Evolutionary conservation across 305 asterid species (phyloP).

Genomic region (Fraxinus albicans): DNA sequence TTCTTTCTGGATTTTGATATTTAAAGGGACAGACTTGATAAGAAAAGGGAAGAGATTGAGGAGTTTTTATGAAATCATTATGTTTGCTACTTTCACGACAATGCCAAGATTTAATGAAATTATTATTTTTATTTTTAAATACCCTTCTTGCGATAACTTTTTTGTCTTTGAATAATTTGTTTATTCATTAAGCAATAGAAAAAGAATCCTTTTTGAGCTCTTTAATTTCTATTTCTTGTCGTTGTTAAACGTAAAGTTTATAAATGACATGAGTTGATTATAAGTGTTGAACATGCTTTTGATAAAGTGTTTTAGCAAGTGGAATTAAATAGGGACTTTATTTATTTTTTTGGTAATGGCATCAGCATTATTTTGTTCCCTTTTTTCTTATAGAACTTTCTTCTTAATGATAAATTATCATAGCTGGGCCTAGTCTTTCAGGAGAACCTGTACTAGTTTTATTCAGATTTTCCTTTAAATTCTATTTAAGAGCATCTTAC

Average conservation of each 20-base stretch:
- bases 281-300: constrained; percentile 36
- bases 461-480: constrained; percentile 13
- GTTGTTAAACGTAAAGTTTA: constrained; percentile 25
- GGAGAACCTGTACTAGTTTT: constrained; percentile 19
- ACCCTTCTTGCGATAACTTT: not conserved
- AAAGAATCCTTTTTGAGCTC: constrained; percentile 12
- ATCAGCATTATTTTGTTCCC: constrained; percentile 46
- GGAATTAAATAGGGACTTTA: constrained; percentile 31
- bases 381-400: constrained; percentile 25
- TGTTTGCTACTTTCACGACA: constrained; percentile 18
- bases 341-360: constrained; percentile 16
- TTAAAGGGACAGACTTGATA: not conserved
- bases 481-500: constrained; percentile 1
- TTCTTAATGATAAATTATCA: constrained; percentile 34
- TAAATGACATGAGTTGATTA: constrained; percentile 23
- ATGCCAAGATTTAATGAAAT: constrained; percentile 2
- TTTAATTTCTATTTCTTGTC: constrained; percentile 20
- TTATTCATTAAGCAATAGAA: constrained; percentile 17
- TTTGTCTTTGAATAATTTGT: not conserved
- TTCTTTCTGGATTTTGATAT: not conserved
- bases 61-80: not conserved
- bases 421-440: constrained; percentile 41
- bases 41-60: constrained; percentile 10
- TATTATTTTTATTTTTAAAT: not conserved
- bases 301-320: constrained; percentile 38